These are phyloP conservation scores for Epichloe hybrida DNA, from an alignment of 2,329 filamentous ascomycete genomes.

Conservation along the genomic window DNA sequence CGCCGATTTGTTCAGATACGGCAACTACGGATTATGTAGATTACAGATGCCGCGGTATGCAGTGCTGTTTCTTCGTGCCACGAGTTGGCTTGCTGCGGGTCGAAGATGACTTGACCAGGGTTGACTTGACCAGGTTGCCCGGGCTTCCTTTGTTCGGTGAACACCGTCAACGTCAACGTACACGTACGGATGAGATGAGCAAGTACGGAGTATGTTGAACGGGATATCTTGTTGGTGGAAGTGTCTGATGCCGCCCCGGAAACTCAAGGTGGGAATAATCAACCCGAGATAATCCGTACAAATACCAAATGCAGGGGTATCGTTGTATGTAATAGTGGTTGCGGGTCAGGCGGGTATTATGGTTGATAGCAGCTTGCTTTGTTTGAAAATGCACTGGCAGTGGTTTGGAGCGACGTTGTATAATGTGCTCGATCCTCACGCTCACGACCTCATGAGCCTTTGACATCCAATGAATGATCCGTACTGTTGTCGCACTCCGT, in stretches of 20 bases:
- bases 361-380: background rate
- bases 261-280: background rate
- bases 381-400: background rate
- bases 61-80: background rate
- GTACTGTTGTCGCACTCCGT: background rate
- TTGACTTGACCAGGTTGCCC: background rate
- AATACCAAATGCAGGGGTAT: background rate
- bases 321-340: background rate
- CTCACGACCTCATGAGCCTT: background rate
- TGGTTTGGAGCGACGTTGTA: background rate
- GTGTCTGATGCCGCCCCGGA: background rate
- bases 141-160: background rate
- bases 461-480: background rate
- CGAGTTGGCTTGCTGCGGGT: background rate
- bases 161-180: background rate
- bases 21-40: background rate
- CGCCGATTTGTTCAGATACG: background rate
- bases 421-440: background rate
- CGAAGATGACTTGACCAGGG: background rate
- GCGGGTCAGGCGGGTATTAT: background rate
- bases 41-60: background rate
- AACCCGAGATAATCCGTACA: background rate
- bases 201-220: background rate
- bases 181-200: background rate
- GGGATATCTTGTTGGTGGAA: background rate